These are phyloP conservation scores for Juglanconis oblonga DNA, from an alignment of 2,329 filamentous ascomycete genomes.

Conservation along the genomic window DNA sequence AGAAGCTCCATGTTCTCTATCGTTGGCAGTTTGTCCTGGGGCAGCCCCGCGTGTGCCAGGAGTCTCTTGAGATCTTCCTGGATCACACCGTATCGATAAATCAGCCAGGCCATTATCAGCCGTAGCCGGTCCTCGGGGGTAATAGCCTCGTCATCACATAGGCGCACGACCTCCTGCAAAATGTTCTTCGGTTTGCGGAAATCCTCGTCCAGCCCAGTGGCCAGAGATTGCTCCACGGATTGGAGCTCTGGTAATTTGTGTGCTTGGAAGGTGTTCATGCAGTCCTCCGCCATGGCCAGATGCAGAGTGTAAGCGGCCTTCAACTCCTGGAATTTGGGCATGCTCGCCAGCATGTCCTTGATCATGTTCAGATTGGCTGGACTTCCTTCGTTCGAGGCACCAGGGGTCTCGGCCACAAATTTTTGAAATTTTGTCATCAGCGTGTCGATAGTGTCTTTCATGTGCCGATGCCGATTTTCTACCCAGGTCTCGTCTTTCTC, in stretches of 20 bases:
- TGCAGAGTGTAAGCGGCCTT: conserved; percentile 95
- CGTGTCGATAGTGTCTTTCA: conserved; percentile 96
- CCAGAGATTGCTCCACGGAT: conserved; percentile 83
- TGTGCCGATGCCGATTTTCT: conserved; percentile 89
- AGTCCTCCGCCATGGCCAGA: conserved; percentile 93
- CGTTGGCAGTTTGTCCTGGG: conserved; percentile 46
- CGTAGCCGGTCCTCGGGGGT: conserved; percentile 73
- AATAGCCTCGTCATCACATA: conserved; percentile 83
- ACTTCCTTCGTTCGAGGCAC: conserved; percentile 55
- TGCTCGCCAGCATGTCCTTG: conserved; percentile 92
- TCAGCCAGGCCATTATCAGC: conserved; percentile 78
- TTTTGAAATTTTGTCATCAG: conserved; percentile 89
- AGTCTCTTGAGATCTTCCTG: conserved; percentile 81
- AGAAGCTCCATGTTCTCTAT: conserved; percentile 78
- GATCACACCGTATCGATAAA: conserved; percentile 84
- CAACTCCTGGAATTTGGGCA: conserved; percentile 92
- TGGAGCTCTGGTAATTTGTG: conserved; percentile 85
- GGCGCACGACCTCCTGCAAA: conserved; percentile 76
- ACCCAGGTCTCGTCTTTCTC: conserved; percentile 96
- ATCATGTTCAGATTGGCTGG: conserved; percentile 83
- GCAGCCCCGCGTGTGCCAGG: conserved; percentile 75
- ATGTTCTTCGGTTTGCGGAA: conserved; percentile 87
- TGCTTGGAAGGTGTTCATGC: conserved; percentile 88
- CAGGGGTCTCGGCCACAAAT: conserved; percentile 85
- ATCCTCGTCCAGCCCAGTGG: conserved; percentile 91